phyloP scores from a whole-genome alignment of 108 stramenopile species.

The Mayamaea pseudoterrestris region DNA sequence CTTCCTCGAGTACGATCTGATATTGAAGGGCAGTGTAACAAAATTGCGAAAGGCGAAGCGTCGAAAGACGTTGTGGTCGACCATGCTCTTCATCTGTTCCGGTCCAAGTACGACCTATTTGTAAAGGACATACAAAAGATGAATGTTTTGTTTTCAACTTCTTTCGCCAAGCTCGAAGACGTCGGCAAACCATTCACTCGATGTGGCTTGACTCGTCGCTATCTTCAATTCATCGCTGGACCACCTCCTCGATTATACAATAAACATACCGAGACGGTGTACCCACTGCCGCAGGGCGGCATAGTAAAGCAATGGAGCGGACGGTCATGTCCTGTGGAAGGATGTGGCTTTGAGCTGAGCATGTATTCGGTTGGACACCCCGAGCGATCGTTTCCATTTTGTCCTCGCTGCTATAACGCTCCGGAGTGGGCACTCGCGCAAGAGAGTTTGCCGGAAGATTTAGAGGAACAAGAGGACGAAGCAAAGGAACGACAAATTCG shows the following conservation, averaged over 20 bases:
- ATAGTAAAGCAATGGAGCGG: constrained; percentile 78
- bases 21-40: constrained; percentile 82
- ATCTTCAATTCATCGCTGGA: constrained; percentile 43
- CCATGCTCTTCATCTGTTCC: constrained; percentile 59
- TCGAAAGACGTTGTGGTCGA: constrained; percentile 48
- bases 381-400: constrained; percentile 71
- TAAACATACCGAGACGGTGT: constrained; percentile 73
- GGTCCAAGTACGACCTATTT: constrained; percentile 61
- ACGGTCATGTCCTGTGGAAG: constrained; percentile 44
- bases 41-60: constrained; percentile 74
- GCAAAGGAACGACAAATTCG: constrained; percentile 52
- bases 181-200: constrained; percentile 82
- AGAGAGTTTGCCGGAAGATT: constrained; percentile 14
- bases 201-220: constrained; percentile 52
- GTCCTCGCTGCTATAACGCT: constrained; percentile 80
- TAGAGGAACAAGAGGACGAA: constrained; percentile 43
- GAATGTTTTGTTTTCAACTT: constrained; percentile 81
- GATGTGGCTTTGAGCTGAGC: constrained; percentile 79
- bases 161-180: constrained; percentile 81
- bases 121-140: constrained; percentile 62
- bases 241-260: constrained; percentile 67
- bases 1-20: constrained; percentile 76
- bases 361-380: constrained; percentile 73
- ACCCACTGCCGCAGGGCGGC: constrained; percentile 70
- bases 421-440: constrained; percentile 53